phyloP scores from a whole-genome alignment of 139 green algal species.

The Chlorella sp. region DNA sequence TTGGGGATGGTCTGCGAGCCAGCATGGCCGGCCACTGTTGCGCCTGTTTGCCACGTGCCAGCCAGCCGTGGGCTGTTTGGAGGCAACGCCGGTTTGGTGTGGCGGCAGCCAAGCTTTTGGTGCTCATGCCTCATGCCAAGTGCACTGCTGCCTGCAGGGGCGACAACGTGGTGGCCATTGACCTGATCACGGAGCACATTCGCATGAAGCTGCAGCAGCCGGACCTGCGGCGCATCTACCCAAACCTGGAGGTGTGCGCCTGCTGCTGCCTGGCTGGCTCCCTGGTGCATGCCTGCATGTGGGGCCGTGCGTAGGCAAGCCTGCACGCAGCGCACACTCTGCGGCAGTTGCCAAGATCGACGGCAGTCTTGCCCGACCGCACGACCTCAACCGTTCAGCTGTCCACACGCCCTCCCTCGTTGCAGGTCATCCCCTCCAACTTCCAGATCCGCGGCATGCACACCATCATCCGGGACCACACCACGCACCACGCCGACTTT shows the following conservation, averaged over 20 bases:
- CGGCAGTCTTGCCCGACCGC: not conserved
- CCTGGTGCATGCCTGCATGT: too few species aligned
- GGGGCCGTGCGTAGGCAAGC: too few species aligned
- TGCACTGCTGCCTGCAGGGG: constrained; percentile 27
- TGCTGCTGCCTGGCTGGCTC: too few species aligned
- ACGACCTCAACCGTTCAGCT: not conserved
- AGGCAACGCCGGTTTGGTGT: too few species aligned
- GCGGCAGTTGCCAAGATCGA: too few species aligned
- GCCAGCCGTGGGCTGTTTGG: too few species aligned
- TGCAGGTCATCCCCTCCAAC: constrained; percentile 39
- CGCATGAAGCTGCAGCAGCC: constrained; percentile 92
- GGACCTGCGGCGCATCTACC: constrained; percentile 92
- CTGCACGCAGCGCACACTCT: too few species aligned
- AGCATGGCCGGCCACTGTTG: too few species aligned
- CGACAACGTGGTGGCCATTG: constrained; percentile 93
- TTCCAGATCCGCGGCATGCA: constrained; percentile 94
- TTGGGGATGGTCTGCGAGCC: not conserved
- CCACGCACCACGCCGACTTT: constrained; percentile 89
- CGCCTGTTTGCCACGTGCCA: too few species aligned
- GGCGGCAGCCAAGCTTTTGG: too few species aligned
- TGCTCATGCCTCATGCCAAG: too few species aligned
- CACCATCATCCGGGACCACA: constrained; percentile 93
- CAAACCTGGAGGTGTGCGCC: constrained; percentile 83
- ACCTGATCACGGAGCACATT: constrained; percentile 98
- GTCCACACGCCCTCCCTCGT: not conserved